Evolutionary conservation across 2,329 filamentous ascomycete genomes (phyloP), one percentile per base, ranked within the genome.

Genomic region (Penicillium sp.): DNA sequence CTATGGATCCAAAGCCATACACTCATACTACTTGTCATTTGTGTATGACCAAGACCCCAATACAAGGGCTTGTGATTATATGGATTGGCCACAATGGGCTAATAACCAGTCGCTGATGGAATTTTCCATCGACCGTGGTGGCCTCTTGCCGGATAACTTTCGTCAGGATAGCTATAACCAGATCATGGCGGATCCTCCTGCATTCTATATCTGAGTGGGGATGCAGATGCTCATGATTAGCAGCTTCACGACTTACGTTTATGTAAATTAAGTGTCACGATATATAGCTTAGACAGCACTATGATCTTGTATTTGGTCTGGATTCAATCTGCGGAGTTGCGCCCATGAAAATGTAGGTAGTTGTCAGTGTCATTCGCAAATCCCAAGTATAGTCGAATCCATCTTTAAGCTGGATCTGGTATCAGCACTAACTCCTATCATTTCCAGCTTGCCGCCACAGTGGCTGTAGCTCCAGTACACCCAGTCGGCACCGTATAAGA

Each of bases 11-110:
- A 69, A 66, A 6, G 79, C 82, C 10, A 84, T 86, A 42, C 81
- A 86, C 54, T 82, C 80, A 1, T 92, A 91, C 70, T 92, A 91
- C 65, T 78, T 86, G 64, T 86, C 83, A 48, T 93, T 93, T 66
- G 65, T 91, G 7, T 81, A 90, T 68, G 83, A 85, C 41, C 71
- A 86, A 41, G 83, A 92, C 66, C 89, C 89, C 1, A 92, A 92
- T 63, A 71, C 77, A 23, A 82, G 72, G 1, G 74, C 73, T 9
- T 58, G 62, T 4, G 75, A 56, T 60, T 75, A 61, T 62, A 74
- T 64, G 65, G 68, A 77, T 0, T 85, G 82, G 82, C 82, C 82
- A 35, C 69, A 79, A 61, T 87, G 82, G 81, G 75, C 70, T 15
- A 65, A 73, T 3, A 68, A 67, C 1, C 77, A 79, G 53, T 71